A percentile compares a stretch with the other conserved stretches of the same genome.
Conservation (phyloP, 176 grass and related monocot species). For the Bonia amplexicaulis region DNA sequence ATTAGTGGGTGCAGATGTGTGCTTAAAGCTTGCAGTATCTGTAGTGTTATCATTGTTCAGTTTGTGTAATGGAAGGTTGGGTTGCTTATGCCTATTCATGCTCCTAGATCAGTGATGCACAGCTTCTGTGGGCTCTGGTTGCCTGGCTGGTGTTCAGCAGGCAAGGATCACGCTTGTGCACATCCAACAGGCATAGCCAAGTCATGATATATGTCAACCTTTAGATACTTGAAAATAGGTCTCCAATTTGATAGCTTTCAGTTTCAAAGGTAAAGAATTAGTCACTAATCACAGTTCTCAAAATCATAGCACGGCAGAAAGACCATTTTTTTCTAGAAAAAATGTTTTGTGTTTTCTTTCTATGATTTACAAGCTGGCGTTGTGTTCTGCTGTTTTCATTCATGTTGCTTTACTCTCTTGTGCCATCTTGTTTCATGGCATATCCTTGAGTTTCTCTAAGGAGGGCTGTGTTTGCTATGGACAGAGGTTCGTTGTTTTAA, state of each 20-base stretch:
- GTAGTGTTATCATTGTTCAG: background rate
- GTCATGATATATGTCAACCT: conserved; percentile 1
- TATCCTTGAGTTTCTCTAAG: conserved; percentile 8
- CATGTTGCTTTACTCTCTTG: background rate
- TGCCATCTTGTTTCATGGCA: background rate
- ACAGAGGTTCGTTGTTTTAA: conserved; percentile 69
- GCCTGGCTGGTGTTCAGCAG: background rate
- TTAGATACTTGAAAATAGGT: background rate
- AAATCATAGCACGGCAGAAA: background rate
- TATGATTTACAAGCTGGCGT: background rate
- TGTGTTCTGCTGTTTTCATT: background rate
- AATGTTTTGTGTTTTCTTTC: background rate
- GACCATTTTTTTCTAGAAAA: background rate
- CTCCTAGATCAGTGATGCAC: background rate
- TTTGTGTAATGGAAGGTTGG: background rate
- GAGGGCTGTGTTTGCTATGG: conserved; percentile 10
- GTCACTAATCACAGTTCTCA: background rate
- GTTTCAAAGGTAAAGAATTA: background rate
- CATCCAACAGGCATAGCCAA: background rate
- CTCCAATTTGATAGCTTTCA: background rate
- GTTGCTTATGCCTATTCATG: background rate
- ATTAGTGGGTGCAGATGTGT: background rate
- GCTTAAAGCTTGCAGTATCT: background rate
- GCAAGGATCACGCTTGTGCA: background rate
- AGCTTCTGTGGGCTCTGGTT: background rate